A percentile compares a stretch with the other conserved stretches of the same genome.
Conservation (phyloP, 169 alveolate species). For the Besnoitia besnoiti region DNA sequence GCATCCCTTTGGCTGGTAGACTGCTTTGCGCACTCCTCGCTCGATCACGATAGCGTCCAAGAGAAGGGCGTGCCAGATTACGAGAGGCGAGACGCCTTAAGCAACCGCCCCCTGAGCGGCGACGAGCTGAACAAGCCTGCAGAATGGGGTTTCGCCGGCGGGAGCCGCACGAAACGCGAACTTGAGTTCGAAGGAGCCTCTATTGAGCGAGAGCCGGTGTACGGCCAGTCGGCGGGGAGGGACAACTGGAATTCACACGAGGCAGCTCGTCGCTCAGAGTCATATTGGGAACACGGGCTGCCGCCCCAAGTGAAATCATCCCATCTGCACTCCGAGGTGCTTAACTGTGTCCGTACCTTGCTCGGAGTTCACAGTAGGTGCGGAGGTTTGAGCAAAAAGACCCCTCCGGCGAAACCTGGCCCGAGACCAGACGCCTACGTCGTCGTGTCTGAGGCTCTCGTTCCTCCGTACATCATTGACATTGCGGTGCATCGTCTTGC, state of each 20-base stretch:
- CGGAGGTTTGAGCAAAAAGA: neutral
- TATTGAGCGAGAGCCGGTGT: too few species aligned
- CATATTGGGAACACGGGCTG: too few species aligned
- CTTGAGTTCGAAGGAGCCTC: too few species aligned
- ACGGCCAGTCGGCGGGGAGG: too few species aligned
- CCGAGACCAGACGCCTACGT: neutral
- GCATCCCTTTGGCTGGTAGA: neutral
- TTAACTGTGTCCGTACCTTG: neutral
- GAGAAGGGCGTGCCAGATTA: neutral
- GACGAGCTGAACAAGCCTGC: too few species aligned
- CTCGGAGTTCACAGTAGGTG: neutral
- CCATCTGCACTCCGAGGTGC: neutral
- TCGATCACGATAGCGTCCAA: neutral
- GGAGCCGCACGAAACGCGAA: too few species aligned
- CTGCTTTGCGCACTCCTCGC: neutral
- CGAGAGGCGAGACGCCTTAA: too few species aligned
- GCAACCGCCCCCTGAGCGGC: too few species aligned
- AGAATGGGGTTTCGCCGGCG: too few species aligned
- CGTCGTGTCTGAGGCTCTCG: neutral
- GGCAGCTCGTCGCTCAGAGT: too few species aligned
- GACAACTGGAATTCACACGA: too few species aligned
- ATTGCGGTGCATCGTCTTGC: neutral
- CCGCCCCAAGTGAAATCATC: neutral
- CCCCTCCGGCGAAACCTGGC: neutral
- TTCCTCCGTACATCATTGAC: conserved; percentile 5